Conservation (phyloP, 768 basidiomycete genomes). For the Rhizopogon vulgaris region DNA sequence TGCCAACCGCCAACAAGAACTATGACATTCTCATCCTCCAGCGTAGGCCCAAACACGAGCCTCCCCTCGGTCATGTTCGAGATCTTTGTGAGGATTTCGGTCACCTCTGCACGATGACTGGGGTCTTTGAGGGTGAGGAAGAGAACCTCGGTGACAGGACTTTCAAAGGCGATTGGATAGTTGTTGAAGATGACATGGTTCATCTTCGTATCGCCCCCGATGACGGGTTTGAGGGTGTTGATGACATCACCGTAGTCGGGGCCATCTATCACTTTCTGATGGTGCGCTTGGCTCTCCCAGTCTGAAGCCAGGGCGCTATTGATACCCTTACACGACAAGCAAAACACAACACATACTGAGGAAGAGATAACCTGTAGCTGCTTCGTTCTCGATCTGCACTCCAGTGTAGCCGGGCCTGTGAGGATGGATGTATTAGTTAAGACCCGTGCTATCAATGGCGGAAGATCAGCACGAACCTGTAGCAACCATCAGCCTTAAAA, state of each 20-base stretch:
- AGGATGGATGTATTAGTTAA: not conserved
- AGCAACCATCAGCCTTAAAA: slow-evolving; percentile 7
- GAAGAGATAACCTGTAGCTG: slow-evolving; percentile 8
- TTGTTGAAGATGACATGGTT: slow-evolving; percentile 18
- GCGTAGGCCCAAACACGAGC: slow-evolving; percentile 16
- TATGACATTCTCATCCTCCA: slow-evolving; percentile 16
- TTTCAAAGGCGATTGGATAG: slow-evolving; percentile 8
- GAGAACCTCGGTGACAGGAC: slow-evolving; percentile 18
- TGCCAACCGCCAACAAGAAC: slow-evolving; percentile 17
- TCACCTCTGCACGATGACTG: slow-evolving; percentile 14
- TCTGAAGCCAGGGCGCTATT: slow-evolving; percentile 9
- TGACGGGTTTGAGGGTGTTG: slow-evolving; percentile 1
- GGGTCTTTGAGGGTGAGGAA: slow-evolving; percentile 16
- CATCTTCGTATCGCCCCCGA: slow-evolving; percentile 8
- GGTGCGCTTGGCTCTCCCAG: slow-evolving; percentile 20
- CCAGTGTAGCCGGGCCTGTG: slow-evolving; percentile 16
- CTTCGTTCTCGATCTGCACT: slow-evolving; percentile 13
- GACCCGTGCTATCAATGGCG: not conserved
- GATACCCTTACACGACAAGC: not conserved
- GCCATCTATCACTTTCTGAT: slow-evolving; percentile 8
- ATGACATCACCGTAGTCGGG: slow-evolving; percentile 3
- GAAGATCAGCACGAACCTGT: slow-evolving; percentile 9
- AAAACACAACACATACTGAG: slow-evolving; percentile 9
- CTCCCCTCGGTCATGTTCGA: slow-evolving; percentile 6
- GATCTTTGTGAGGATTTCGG: slow-evolving; percentile 7